These are phyloP conservation scores for Syncephalastrum contaminatum DNA, from an alignment of 371 early-diverging fungal species.

Conservation along the genomic window DNA sequence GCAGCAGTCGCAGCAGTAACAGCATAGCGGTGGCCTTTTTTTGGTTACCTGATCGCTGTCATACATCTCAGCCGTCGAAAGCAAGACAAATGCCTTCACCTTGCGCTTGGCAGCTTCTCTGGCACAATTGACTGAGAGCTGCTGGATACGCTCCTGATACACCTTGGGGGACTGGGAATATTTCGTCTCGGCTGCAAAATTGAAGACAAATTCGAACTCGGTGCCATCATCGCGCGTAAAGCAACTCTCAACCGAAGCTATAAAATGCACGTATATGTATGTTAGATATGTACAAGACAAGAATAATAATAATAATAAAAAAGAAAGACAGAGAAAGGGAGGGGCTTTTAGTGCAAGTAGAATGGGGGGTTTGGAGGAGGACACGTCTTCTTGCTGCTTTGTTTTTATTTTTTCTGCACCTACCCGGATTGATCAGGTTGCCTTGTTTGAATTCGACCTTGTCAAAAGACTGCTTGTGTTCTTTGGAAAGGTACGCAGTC, in stretches of 20 bases:
- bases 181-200: conserved; percentile 90
- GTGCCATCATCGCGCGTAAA: conserved; percentile 67
- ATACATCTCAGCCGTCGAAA: conserved; percentile 90
- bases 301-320: neutral
- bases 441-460: conserved; percentile 82
- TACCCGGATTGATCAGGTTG: conserved; percentile 79
- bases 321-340: no score
- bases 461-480: conserved; percentile 65
- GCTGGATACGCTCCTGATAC: conserved; percentile 83
- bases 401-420: neutral
- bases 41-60: conserved; percentile 65
- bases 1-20: no score
- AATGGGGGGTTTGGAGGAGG: neutral
- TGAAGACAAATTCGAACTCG: conserved; percentile 86
- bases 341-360: neutral
- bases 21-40: neutral
- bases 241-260: conserved; percentile 71
- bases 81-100: conserved; percentile 74
- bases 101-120: conserved; percentile 80
- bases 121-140: conserved; percentile 72
- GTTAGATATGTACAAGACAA: neutral
- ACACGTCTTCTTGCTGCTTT: neutral
- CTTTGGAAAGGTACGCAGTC: conserved; percentile 76
- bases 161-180: conserved; percentile 81
- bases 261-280: neutral